A percentile compares a stretch with the other conserved stretches of the same genome.
Evolutionary conservation across 2,329 filamentous ascomycete genomes (phyloP).

Genomic region (Aspergillus alliaceus): DNA sequence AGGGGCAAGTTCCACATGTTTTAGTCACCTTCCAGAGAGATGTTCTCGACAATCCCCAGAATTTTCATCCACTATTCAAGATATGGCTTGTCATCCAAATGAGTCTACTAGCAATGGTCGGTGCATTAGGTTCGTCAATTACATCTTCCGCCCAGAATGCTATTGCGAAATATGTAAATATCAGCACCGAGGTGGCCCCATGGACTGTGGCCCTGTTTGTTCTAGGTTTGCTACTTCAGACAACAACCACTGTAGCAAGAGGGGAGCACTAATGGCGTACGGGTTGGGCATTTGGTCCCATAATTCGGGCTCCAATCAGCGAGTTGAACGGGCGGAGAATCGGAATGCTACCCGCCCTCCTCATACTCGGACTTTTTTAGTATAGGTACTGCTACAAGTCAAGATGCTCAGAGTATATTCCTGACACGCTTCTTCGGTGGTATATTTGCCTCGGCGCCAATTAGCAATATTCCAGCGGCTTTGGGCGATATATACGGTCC

Average conservation of each 20-base stretch:
- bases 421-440: slow-evolving; percentile 48
- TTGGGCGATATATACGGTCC: slow-evolving; percentile 46
- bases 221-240: not conserved
- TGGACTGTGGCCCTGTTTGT: slow-evolving; percentile 25
- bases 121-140: slow-evolving; percentile 53
- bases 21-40: too few relatives aligned
- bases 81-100: slow-evolving; percentile 51
- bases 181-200: slow-evolving; percentile 46
- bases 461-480: slow-evolving; percentile 45
- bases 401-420: slow-evolving; percentile 37
- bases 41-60: slow-evolving; percentile 51
- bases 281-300: slow-evolving; percentile 43
- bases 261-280: slow-evolving; percentile 12
- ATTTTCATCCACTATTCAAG: slow-evolving; percentile 47
- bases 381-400: slow-evolving; percentile 46
- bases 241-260: not conserved
- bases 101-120: slow-evolving; percentile 52
- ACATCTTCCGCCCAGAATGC: slow-evolving; percentile 48
- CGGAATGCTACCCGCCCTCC: slow-evolving; percentile 46
- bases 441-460: slow-evolving; percentile 45
- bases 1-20: too few relatives aligned
- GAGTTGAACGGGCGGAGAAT: slow-evolving; percentile 48
- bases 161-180: slow-evolving; percentile 45
- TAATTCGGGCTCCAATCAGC: slow-evolving; percentile 43
- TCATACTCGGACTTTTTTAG: slow-evolving; percentile 47